Evolutionary conservation across 2,329 filamentous ascomycete genomes (phyloP).

Genomic region (Aspergillus viridinutans): DNA sequence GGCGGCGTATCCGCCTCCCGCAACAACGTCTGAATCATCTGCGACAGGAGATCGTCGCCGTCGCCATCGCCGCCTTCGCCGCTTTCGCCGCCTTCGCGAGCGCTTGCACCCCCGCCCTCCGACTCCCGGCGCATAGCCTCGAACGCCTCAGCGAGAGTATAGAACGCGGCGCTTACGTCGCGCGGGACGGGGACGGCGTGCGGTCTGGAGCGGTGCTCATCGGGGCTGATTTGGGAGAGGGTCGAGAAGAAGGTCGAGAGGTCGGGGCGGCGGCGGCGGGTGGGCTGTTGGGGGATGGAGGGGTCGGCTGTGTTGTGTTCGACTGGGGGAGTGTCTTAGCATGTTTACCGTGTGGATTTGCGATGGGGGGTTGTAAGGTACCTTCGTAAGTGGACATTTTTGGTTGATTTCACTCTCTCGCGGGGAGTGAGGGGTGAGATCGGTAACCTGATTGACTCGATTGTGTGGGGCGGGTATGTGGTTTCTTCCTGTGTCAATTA

Average conservation of each 20-base stretch:
- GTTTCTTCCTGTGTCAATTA: not conserved
- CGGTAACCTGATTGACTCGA: conserved; percentile 2
- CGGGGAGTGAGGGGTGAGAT: conserved; percentile 6
- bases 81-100: too few species aligned
- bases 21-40: conserved; percentile 55
- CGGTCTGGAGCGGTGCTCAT: conserved; percentile 48
- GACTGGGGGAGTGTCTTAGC: conserved; percentile 23
- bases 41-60: conserved; percentile 45
- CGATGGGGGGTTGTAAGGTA: conserved; percentile 11
- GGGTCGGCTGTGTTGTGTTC: conserved; percentile 40
- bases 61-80: not conserved
- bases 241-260: conserved; percentile 62
- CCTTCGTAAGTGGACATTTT: conserved; percentile 43
- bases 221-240: conserved; percentile 54
- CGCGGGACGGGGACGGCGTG: conserved; percentile 57
- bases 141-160: conserved; percentile 58
- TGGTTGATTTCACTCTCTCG: conserved; percentile 5
- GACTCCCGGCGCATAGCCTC: conserved; percentile 52
- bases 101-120: conserved; percentile 32
- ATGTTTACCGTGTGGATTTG: conserved; percentile 1
- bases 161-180: conserved; percentile 57
- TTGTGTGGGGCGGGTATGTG: conserved; percentile 4
- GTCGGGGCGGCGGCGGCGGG: conserved; percentile 54
- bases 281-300: conserved; percentile 18
- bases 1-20: conserved; percentile 56